These are phyloP conservation scores for Solanum rostratum DNA, from an alignment of 257 asterid genomes.

Conservation along the genomic window DNA sequence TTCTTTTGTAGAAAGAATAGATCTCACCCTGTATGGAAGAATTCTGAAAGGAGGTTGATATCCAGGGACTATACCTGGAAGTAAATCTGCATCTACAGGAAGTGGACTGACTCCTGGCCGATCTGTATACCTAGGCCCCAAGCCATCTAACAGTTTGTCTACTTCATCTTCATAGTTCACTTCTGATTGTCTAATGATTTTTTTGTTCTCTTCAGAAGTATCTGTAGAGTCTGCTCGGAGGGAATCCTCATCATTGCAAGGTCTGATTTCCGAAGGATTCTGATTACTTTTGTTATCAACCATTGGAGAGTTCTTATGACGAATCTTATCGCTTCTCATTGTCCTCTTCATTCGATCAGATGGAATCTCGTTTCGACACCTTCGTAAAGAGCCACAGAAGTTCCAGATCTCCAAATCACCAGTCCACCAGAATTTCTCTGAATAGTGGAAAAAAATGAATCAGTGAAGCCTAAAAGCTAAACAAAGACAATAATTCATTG, in stretches of 20 bases:
- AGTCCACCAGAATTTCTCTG: constrained; percentile 95
- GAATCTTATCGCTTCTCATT: constrained; percentile 23
- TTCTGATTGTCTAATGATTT: constrained; percentile 31
- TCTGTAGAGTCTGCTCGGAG: constrained; percentile 17
- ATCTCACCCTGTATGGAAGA: too few relatives aligned
- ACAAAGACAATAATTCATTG: background rate
- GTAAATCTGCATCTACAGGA: constrained; percentile 96
- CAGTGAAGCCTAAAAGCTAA: background rate
- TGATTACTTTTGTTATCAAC: constrained; percentile 12
- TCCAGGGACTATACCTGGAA: constrained; percentile 59
- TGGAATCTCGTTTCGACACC: constrained; percentile 57
- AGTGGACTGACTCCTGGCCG: constrained; percentile 92
- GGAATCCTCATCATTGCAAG: constrained; percentile 7
- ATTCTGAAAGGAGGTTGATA: too few relatives aligned
- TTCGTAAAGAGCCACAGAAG: constrained; percentile 74
- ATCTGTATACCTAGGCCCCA: constrained; percentile 83
- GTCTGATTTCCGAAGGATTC: constrained; percentile 13
- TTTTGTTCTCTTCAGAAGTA: constrained; percentile 8
- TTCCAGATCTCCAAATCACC: constrained; percentile 96
- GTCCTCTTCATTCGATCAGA: constrained; percentile 20
- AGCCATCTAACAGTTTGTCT: constrained; percentile 51
- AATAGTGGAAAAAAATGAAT: constrained; percentile 13
- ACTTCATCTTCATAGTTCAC: constrained; percentile 70
- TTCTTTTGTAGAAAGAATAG: constrained; percentile 55
- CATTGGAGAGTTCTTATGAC: constrained; percentile 14